Evolutionary conservation across 169 alveolate species (phyloP), one percentile per base, ranked within the genome.

Genomic region (Besnoitia besnoiti): DNA sequence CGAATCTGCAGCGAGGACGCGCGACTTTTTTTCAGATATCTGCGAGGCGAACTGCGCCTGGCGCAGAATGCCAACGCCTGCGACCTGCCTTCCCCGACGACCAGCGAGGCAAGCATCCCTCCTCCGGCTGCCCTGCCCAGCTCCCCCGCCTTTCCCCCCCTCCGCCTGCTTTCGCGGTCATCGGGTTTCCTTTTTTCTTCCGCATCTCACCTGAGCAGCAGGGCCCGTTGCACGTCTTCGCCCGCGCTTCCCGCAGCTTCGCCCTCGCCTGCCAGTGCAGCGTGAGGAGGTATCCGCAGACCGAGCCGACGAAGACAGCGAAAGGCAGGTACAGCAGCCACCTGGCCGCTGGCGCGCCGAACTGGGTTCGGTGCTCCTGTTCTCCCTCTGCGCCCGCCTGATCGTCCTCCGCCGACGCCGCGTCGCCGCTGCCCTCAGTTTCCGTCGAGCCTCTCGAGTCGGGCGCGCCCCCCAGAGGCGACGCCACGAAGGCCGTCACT

Each of bases 221-320:
- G 24, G 82, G 82, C n/a, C 82, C 82, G 21, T 16, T 39, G 55
- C 87, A 77, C 0, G 61, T 77, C 59, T 37, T 73, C 24, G 39
- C 87, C 14, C 59, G n/a, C 59, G 87, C 87, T 42, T 77, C 59
- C 8, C 21, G 49, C 55, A 77, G 10, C 87, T 77, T 37, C 40
- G 55, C 59, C 19, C 40, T 1, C 10, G 50, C 87, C 87, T 77
- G 61, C 55, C 87, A 40, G 87, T 77, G 87, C 0, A 77, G 87
- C n/a, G 87, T 40, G 61, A 44, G 40, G 37, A 77, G 10, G 87
- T 42, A 37, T 4, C 87, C 87, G 8, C 59, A 27, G 8, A 55
- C 87, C 0, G 87, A 51, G 4, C 87, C 87, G n/a, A 77, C 37
- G 24, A 77, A n/a, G 16, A 77, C 87, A 16, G 87, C 87, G 55